Evolutionary conservation across 148 eudicot species (phyloP), one percentile per base, ranked within the genome.

Genomic region (Agrostemma githago): DNA sequence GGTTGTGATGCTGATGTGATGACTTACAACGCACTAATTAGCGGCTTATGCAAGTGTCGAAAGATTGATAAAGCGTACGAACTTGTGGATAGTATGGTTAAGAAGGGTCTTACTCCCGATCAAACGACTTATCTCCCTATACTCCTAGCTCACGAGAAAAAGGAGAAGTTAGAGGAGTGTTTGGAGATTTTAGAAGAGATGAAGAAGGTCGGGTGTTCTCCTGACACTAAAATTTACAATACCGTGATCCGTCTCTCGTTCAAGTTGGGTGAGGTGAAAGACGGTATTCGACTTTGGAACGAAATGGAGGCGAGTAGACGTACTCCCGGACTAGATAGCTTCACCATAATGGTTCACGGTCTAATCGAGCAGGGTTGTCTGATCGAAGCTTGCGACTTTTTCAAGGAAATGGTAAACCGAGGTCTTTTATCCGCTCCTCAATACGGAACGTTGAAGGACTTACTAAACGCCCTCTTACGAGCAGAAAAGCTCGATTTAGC

Each of bases 131-230:
- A 89, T 82, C 70, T 91, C 76, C 85, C 83, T 74, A 82, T 94
- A 68, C 72, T 94, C 66, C 74, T 89, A 68, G 96, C 98, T 71
- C 92, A 91, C 76, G 98, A 94, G 84, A 94, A 88, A 85, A 94
- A 94, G 72, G 92, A 91, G 67, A 85, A 94, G 74, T 42, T 94
- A 48, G 98, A 91, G 74, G 96, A 94, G 76, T 89, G 98, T 81
- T 39, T 86, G 69, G 92, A 87, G 78, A 93, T 94, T 75, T 74
- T 91, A 78, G 74, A 84, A 71, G 87, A 87, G 86, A 94, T 94
- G 98, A 75, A 51, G 82, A 89, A 89, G 77, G 75, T 83, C 60
- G 84, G 89, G 68, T 84, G 90, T 76, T 62, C 15, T 40, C 96
- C 97, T 6, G 96, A 94, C 79, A 66, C 81, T 65, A 86, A 80